Evolutionary conservation across 2,329 filamentous ascomycete genomes (phyloP).

Genomic region (Diaporthe longicolla): DNA sequence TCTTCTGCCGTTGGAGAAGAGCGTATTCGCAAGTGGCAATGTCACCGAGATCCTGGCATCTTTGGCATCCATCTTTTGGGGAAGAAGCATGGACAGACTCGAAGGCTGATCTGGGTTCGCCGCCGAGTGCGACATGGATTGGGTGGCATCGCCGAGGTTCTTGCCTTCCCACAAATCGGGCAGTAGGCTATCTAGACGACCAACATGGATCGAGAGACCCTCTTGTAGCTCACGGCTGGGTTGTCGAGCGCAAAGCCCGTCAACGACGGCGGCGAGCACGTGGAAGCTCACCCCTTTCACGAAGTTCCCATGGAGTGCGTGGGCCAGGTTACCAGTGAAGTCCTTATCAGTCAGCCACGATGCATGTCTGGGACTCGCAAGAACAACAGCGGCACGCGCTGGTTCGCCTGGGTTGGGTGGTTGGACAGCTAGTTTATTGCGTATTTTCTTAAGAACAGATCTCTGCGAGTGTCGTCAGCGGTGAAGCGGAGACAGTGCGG

Average conservation of each 20-base stretch:
- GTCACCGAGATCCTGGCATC: constrained; percentile 56
- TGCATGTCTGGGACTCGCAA: constrained; percentile 65
- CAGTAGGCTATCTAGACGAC: constrained; percentile 56
- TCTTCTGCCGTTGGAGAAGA: constrained; percentile 73
- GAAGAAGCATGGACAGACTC: constrained; percentile 58
- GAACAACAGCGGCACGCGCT: constrained; percentile 60
- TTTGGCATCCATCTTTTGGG: constrained; percentile 46
- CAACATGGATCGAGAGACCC: constrained; percentile 68
- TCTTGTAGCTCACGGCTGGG: constrained; percentile 51
- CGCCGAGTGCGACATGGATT: constrained; percentile 36
- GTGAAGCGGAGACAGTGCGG: neutral
- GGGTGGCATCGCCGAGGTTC: neutral
- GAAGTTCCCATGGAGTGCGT: neutral
- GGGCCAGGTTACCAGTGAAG: constrained; percentile 52
- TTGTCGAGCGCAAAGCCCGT: constrained; percentile 61
- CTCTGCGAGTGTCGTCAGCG: constrained; percentile 14
- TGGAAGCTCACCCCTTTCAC: constrained; percentile 50
- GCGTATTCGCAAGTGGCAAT: constrained; percentile 81
- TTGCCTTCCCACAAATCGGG: constrained; percentile 59
- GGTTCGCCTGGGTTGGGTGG: neutral
- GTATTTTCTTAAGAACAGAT: constrained; percentile 21
- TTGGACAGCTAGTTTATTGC: neutral
- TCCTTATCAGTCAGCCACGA: constrained; percentile 60
- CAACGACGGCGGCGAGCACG: constrained; percentile 69
- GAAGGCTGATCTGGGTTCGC: constrained; percentile 54